Conservation (phyloP, 768 basidiomycete genomes). For the Lentinula boryana region DNA sequence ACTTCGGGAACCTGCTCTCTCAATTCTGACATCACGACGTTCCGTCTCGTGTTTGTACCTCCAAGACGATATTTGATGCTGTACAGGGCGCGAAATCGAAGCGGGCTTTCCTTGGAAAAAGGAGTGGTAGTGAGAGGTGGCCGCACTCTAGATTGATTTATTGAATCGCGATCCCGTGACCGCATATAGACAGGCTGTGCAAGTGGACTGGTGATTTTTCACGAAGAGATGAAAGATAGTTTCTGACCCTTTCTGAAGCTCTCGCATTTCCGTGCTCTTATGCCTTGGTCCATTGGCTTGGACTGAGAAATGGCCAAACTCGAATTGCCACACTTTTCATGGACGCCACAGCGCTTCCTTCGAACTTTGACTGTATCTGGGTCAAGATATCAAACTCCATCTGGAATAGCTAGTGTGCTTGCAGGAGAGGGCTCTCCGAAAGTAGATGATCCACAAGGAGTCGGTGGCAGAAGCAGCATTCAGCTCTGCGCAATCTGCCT, state of each 20-base stretch:
- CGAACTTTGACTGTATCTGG: slow-evolving; percentile 44
- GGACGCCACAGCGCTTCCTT: slow-evolving; percentile 48
- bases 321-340: slow-evolving; percentile 16
- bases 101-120: neutral
- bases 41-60: too few species aligned
- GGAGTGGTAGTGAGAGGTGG: neutral
- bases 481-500: slow-evolving; percentile 32
- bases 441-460: slow-evolving; percentile 13
- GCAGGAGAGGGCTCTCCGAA: slow-evolving; percentile 19
- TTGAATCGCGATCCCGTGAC: neutral
- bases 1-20: too few species aligned
- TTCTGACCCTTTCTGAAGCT: too few species aligned
- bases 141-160: too few species aligned
- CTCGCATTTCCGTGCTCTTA: too few species aligned
- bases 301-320: too few species aligned
- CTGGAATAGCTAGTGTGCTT: slow-evolving; percentile 38
- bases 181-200: neutral
- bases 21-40: too few species aligned
- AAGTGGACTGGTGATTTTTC: too few species aligned
- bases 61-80: neutral
- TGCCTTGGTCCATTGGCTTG: too few species aligned
- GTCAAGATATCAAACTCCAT: slow-evolving; percentile 49
- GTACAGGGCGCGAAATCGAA: neutral
- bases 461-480: slow-evolving; percentile 23
- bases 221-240: too few species aligned